Conservation (phyloP, 306 rosid species). For the Cicer chorassanicum region DNA sequence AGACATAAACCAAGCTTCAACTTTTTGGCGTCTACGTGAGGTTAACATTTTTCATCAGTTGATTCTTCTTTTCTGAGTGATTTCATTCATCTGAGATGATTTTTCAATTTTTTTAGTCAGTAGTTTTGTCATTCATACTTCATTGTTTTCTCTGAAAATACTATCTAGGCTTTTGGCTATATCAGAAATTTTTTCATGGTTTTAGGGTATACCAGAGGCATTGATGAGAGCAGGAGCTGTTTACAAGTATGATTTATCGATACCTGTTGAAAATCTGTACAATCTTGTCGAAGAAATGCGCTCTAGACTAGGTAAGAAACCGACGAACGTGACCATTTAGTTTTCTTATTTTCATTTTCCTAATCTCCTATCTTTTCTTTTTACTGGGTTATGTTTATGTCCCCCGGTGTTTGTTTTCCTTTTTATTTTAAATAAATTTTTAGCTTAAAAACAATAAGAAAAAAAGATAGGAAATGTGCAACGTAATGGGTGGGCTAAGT, state of each 20-base stretch:
- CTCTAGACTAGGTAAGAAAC: constrained; percentile 67
- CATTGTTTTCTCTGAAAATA: background rate
- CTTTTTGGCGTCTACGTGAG: constrained; percentile 95
- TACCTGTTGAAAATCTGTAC: constrained; percentile 82
- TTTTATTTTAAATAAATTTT: too few species aligned
- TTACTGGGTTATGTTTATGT: too few species aligned
- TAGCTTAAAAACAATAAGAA: too few species aligned
- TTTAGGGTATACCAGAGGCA: constrained; percentile 90
- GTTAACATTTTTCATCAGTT: constrained; percentile 52
- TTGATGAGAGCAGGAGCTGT: constrained; percentile 82
- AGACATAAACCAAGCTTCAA: constrained; percentile 92
- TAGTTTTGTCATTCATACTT: background rate
- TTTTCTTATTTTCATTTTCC: constrained; percentile 3
- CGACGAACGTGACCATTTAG: constrained; percentile 4
- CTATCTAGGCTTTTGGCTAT: constrained; percentile 7
- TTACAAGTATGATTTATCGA: constrained; percentile 87
- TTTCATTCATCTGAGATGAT: constrained; percentile 4
- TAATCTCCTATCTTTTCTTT: too few species aligned
- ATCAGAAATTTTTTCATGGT: constrained; percentile 5
- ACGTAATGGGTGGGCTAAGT: background rate
- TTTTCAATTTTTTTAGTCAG: constrained; percentile 2
- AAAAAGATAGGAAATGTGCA: too few species aligned
- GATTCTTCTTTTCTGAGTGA: constrained; percentile 15
- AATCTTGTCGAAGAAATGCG: constrained; percentile 82
- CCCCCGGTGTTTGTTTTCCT: too few species aligned